Percentiles rank a stretch among this genome's conserved stretches.
These are phyloP conservation scores for Rhynchosporium agropyri DNA, from an alignment of 2,329 filamentous ascomycete species.

Conservation along the genomic window DNA sequence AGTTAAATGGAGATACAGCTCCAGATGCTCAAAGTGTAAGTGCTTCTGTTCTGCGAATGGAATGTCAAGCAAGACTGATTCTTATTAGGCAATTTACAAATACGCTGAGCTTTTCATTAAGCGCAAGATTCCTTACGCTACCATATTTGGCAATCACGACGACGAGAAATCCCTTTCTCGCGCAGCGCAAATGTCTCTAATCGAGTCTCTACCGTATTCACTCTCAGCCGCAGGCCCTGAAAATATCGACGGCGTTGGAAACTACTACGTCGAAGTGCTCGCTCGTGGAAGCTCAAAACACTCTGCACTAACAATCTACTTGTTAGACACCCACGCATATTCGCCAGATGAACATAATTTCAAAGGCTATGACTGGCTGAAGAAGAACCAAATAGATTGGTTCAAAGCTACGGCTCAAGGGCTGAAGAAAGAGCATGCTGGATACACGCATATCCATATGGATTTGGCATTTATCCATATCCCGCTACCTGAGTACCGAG, in stretches of 20 bases:
- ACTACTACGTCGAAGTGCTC: constrained; percentile 90
- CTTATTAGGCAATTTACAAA: constrained; percentile 80
- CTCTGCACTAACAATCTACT: constrained; percentile 90
- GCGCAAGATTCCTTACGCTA: constrained; percentile 87
- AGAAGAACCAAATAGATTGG: constrained; percentile 92
- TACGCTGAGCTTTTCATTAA: constrained; percentile 82
- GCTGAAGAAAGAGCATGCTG: constrained; percentile 75
- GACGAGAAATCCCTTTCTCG: constrained; percentile 80
- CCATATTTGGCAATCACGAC: constrained; percentile 97
- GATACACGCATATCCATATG: constrained; percentile 91
- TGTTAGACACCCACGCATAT: constrained; percentile 91
- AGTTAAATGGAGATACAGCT: constrained; percentile 91
- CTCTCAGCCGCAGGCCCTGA: constrained; percentile 82
- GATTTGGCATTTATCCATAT: constrained; percentile 98
- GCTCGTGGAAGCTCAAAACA: constrained; percentile 78
- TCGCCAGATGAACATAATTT: constrained; percentile 86
- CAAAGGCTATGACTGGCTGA: constrained; percentile 97
- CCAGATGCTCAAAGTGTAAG: constrained; percentile 84
- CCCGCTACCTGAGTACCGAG: constrained; percentile 84
- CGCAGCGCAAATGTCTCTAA: constrained; percentile 77
- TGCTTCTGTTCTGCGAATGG: not conserved
- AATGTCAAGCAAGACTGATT: constrained; percentile 31
- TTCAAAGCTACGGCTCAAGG: constrained; percentile 77
- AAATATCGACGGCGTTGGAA: constrained; percentile 86
- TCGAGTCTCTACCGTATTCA: constrained; percentile 86